Evolutionary conservation across 495 filamentous ascomycete genomes (phyloP), one percentile per base, ranked within the genome.

Genomic region (Penicillium steckii): DNA sequence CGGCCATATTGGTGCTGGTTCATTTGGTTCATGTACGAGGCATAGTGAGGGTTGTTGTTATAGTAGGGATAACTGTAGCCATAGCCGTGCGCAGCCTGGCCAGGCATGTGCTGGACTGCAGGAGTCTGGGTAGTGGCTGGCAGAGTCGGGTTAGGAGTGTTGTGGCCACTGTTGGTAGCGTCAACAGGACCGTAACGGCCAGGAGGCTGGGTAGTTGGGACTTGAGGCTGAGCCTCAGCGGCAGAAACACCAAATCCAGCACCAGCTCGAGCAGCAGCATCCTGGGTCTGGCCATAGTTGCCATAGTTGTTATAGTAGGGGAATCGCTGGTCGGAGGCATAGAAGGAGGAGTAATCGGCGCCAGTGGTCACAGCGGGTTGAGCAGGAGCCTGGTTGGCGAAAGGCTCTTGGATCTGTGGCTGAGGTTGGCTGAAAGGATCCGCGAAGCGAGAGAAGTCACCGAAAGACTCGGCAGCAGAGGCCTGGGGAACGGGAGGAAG

Each of bases 281-380:
- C 93, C 69, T 95, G 92, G 56, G 89, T 85, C 62, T 90, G 87
- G 30, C 78, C 82, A 68, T 91, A 95, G 48, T 77, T 76, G 46
- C 83, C 79, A 61, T 96, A 94, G 68, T 89, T 91, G 69, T 85
- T 87, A 68, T 92, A 91, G 69, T 91, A 94, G 8, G 83, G 78
- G 65, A 84, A 83, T 61, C 90, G 87, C 44, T 87, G 83, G 54
- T 92, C 88, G n/a, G 86, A 82, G 3, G 88, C 87, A 61, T 96
- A 94, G 74, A 96, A 95, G 1, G 86, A 85, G 17, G 88, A 89
- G 58, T 86, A 93, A 35, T 96, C 88, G 68, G 79, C 85, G 35
- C 89, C 85, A 9, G 87, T 88, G 25, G 90, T 75, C 50, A 61
- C 71, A 46, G 73, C 61, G n/a, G 75, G 68, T 51, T 80, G 78